Percentiles rank a stretch among this genome's conserved stretches.
Conservation (phyloP, 2,329 filamentous ascomycete species). For the Cytospora paraplurivora region DNA sequence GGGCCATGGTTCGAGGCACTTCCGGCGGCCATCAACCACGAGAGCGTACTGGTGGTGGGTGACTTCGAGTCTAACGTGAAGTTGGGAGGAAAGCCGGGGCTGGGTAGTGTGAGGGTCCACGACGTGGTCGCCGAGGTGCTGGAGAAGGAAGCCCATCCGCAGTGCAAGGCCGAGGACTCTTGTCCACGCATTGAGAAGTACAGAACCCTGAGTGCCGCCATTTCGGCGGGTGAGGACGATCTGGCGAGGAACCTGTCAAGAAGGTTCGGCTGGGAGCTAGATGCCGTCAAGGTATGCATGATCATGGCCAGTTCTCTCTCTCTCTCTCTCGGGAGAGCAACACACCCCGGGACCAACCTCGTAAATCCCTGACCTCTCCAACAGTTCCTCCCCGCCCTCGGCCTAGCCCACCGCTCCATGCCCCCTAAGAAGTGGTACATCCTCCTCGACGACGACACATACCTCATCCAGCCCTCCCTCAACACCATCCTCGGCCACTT, state of each 20-base stretch:
- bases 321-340: neutral
- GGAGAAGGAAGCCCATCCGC: constrained; percentile 35
- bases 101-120: constrained; percentile 36
- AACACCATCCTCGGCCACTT: constrained; percentile 51
- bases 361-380: neutral
- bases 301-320: neutral
- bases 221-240: constrained; percentile 43
- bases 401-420: constrained; percentile 52
- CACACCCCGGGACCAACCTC: too few species aligned
- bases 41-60: constrained; percentile 50
- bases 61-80: constrained; percentile 48
- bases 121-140: constrained; percentile 43
- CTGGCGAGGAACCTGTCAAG: constrained; percentile 42
- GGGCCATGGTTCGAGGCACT: constrained; percentile 50
- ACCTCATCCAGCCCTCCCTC: constrained; percentile 53
- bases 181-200: constrained; percentile 46
- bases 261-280: constrained; percentile 51
- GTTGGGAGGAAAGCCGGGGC: constrained; percentile 32
- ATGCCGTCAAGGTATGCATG: constrained; percentile 49
- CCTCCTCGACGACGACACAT: constrained; percentile 61
- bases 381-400: constrained; percentile 57
- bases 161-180: constrained; percentile 34
- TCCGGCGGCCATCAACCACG: constrained; percentile 36
- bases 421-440: constrained; percentile 61
- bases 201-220: constrained; percentile 40